Base-by-base conservation (phyloP, 768 basidiomycete species). In the Trametes gibbosa region DNA sequence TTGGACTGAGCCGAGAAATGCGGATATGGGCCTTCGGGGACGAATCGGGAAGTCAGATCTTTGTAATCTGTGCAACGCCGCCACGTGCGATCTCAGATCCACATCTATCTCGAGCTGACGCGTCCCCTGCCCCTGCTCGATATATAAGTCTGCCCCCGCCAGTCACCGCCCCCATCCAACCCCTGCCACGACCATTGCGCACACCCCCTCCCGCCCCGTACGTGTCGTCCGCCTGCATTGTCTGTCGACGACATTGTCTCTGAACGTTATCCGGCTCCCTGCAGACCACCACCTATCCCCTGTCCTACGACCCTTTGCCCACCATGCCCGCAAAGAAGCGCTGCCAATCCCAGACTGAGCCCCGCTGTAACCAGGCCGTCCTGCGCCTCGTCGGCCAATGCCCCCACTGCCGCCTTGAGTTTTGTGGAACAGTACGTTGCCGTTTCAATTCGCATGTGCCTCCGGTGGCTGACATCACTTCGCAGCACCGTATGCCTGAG, bases 381-480 rank as follows among this genome's bases (percentile, higher is more conserved):
- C 79, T 94, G 50, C 86, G 91, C 64, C 86, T 95, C 64, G 90
- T 91, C 41, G 93, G 92, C 5, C 83, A 89, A 65, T 95, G 92
- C 70, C 84, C 89, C 37, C 86, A 90, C 68, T 95, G 92, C 73
- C 78, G 82, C 53, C 76, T 79, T 14, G 82, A 86, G 66, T 95
- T 93, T 75, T 95, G 92, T 68, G 83, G 84, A 56, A 76, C 80
- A 59, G 90, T 92, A 66, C 72, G 89, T 81, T 16, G 40, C 42
- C 40, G 50, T 39, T 12, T 16, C 13, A 54, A 14, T 9, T 25
- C 23, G 9, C 32, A 25, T 37, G 24, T 43, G 10, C 6, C 35
- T 2, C 16, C 4, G 5, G 66, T 41, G 16, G 41, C 50, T 71
- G 50, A 69, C 57, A 65, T 63, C 55, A 24, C 42, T 57, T 16